A percentile compares a stretch with the other conserved stretches of the same genome.
Conservation (phyloP, 306 rosid species). For the Nissolia schottii region DNA sequence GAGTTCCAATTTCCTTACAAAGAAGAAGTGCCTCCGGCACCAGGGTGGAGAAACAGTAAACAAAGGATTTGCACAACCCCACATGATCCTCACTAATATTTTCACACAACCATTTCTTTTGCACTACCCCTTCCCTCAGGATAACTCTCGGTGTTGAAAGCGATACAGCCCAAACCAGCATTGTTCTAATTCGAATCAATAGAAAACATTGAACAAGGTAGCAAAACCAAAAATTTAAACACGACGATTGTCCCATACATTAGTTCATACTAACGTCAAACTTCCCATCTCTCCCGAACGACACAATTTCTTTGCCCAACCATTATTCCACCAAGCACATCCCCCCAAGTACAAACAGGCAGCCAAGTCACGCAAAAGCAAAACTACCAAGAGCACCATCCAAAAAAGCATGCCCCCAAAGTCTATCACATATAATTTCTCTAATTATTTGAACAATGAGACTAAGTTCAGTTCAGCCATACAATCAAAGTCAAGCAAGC, state of each 20-base stretch:
- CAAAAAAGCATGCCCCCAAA: constrained; percentile 4
- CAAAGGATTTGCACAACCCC: neutral
- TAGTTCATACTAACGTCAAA: neutral
- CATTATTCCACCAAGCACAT: constrained; percentile 14
- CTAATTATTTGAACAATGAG: neutral
- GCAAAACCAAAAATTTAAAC: neutral
- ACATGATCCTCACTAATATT: neutral
- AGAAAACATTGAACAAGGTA: neutral
- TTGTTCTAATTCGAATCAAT: neutral
- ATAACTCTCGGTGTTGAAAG: neutral
- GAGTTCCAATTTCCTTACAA: constrained; percentile 10
- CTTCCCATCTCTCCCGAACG: neutral
- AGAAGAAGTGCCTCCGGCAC: neutral
- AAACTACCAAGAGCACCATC: neutral
- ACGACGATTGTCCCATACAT: neutral
- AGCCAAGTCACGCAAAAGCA: neutral
- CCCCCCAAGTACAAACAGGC: neutral
- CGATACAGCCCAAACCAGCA: neutral
- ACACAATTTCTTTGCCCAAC: neutral
- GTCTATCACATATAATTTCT: neutral
- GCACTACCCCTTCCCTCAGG: constrained; percentile 1
- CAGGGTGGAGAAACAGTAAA: neutral
- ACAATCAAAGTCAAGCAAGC: constrained; percentile 1
- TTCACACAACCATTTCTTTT: neutral
- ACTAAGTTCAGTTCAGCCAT: neutral